phyloP scores from a whole-genome alignment of 2,329 filamentous ascomycete species.

The Xylaria digitata region DNA sequence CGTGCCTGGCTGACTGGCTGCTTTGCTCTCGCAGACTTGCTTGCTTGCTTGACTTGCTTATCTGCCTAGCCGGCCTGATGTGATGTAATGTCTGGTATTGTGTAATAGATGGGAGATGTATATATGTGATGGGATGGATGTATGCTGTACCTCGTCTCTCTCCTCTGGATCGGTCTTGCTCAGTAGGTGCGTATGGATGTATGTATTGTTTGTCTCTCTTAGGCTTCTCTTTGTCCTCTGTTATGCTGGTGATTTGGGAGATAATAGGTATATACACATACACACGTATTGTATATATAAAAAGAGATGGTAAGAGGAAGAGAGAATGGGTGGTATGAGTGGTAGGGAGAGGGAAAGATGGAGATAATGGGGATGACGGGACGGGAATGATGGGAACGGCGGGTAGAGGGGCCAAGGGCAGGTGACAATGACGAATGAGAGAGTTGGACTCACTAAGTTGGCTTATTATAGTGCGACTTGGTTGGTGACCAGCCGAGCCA shows the following conservation, averaged over 20 bases:
- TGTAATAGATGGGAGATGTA: background rate
- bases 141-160: background rate
- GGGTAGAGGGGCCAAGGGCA: slow-evolving; percentile 10
- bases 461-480: slow-evolving; percentile 4
- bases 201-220: background rate
- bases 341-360: background rate
- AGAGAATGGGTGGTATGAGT: too few relatives aligned
- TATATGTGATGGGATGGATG: background rate
- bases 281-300: too few relatives aligned
- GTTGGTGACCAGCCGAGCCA: slow-evolving; percentile 23
- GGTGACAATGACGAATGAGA: slow-evolving; percentile 37
- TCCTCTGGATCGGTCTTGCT: too few relatives aligned
- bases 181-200: background rate
- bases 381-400: background rate
- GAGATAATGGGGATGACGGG: too few relatives aligned
- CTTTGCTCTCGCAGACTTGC: background rate
- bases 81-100: background rate
- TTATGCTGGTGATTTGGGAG: background rate
- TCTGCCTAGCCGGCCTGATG: slow-evolving; percentile 5
- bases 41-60: slow-evolving; percentile 4
- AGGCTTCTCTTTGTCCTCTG: slow-evolving; percentile 8
- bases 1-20: background rate
- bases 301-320: too few relatives aligned
- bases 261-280: too few relatives aligned
- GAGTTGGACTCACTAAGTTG: slow-evolving; percentile 11